Base-by-base conservation (phyloP, 371 early-diverging fungal species). In the Mortierella sp. region DNA sequence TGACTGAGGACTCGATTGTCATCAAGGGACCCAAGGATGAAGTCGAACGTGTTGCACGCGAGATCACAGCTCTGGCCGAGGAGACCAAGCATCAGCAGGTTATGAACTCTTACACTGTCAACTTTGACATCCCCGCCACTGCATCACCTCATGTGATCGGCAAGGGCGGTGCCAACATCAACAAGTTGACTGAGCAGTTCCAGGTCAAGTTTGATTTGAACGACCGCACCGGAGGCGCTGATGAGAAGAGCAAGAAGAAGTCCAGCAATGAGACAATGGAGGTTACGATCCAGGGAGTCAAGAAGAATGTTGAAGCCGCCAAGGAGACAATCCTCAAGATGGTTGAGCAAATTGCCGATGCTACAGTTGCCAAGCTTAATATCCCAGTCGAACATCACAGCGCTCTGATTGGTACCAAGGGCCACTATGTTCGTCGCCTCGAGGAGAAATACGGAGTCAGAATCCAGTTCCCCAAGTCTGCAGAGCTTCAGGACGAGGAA, bases 71-170 rank as follows among this genome's bases (percentile, higher is more conserved):
- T 62, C 83, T 93, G 16, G 88, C 89, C 9, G 89, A 88, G 20
- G 94, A 92, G 49, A 88, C 90, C 67, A 92, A 93, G 72, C 89
- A 92, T 64, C 84, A 92, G 14, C 80, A 88, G 78, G 86, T 87
- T 40, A 85, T 92, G 85, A 89, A 89, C 78, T 89, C 94, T 22
- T 94, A 92, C 83, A 84, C 89, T 16, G 89, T 88, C 43, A 89
- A 87, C 30, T 86, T 97, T 61, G 84, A 84, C 24, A 94, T 96
- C 52, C 94, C 96, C 59, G 84, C 88, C 51, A 81, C 86, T 28
- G 89, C 91, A 64, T 88, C 95, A 43, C 90, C 96, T 10, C 93
- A 94, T 57, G 86, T 98, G 43, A 95, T 97, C 78, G 98, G 98
- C 58, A 95, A 95, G 83, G 92, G 92, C 24, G 96, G 96, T 72